Evolutionary conservation across 176 grass and related monocot genomes (phyloP).

Genomic region (Avena eriantha): DNA sequence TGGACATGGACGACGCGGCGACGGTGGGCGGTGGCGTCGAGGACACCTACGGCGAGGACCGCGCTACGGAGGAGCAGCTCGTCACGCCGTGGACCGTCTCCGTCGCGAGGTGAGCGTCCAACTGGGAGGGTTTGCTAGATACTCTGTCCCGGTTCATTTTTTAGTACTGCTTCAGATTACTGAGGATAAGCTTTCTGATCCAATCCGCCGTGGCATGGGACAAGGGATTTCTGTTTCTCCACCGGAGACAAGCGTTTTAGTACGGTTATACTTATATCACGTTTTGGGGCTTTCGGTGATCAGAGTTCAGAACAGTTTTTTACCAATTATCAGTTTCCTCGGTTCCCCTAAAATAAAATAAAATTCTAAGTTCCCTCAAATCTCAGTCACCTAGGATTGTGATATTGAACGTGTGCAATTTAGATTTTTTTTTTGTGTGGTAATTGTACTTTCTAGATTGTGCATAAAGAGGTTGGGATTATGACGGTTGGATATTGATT

Average conservation of each 20-base stretch:
- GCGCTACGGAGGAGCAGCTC: slow-evolving; percentile 83
- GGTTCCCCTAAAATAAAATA: neutral
- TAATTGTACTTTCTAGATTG: no score
- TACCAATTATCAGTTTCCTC: neutral
- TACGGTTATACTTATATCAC: neutral
- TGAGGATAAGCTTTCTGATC: slow-evolving; percentile 27
- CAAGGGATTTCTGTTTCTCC: slow-evolving; percentile 21
- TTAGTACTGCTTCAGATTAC: neutral
- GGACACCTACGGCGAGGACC: slow-evolving; percentile 91
- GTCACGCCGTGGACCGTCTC: slow-evolving; percentile 94
- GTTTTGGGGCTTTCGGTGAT: neutral
- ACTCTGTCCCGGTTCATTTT: neutral
- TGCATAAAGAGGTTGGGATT: neutral
- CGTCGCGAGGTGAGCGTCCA: slow-evolving; percentile 71
- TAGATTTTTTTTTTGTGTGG: neutral
- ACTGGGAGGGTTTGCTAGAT: neutral
- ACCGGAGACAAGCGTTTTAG: neutral
- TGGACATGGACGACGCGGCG: slow-evolving; percentile 67
- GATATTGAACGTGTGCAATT: neutral
- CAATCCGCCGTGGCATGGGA: slow-evolving; percentile 4
- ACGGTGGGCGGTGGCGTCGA: slow-evolving; percentile 74
- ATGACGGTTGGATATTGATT: neutral
- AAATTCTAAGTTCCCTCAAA: neutral
- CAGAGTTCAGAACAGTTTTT: neutral
- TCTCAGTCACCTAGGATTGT: neutral